A percentile compares a stretch with the other conserved stretches of the same genome.
These are phyloP conservation scores for Nemania serpens DNA, from an alignment of 2,329 filamentous ascomycete species.

Conservation along the genomic window DNA sequence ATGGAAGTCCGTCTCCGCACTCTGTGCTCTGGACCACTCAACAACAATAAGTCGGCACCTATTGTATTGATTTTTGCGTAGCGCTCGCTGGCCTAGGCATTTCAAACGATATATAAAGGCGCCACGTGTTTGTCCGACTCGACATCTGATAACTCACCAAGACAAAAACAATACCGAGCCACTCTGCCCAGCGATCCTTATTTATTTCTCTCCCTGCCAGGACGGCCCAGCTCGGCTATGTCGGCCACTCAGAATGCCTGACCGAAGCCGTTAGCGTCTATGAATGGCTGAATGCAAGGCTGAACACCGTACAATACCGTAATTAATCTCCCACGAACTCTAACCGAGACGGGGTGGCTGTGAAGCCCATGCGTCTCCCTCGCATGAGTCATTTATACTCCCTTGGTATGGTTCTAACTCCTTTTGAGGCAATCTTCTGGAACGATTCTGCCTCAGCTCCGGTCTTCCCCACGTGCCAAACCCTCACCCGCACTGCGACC, in stretches of 20 bases:
- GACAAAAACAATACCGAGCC: slow-evolving; percentile 17
- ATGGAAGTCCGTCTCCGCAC: too few species aligned
- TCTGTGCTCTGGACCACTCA: too few species aligned
- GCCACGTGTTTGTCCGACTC: not conserved
- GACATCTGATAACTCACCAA: not conserved
- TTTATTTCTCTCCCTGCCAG: not conserved
- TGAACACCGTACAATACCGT: slow-evolving; percentile 2
- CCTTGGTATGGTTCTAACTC: not conserved
- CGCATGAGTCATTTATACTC: not conserved
- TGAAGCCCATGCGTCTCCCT: slow-evolving; percentile 1
- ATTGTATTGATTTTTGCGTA: not conserved
- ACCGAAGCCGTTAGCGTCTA: not conserved
- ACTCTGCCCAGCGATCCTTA: not conserved
- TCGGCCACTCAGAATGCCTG: not conserved
- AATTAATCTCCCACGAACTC: not conserved
- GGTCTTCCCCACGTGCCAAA: not conserved
- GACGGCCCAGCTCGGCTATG: slow-evolving; percentile 6
- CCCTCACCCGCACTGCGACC: too few species aligned
- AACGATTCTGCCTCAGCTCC: slow-evolving; percentile 1
- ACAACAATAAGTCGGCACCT: too few species aligned
- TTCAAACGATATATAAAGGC: not conserved
- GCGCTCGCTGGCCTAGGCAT: not conserved
- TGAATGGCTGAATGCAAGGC: slow-evolving; percentile 23
- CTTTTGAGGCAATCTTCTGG: slow-evolving; percentile 18
- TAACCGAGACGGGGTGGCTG: slow-evolving; percentile 7